Conservation (phyloP, 495 filamentous ascomycete species). For the Penicillium chermesinum region DNA sequence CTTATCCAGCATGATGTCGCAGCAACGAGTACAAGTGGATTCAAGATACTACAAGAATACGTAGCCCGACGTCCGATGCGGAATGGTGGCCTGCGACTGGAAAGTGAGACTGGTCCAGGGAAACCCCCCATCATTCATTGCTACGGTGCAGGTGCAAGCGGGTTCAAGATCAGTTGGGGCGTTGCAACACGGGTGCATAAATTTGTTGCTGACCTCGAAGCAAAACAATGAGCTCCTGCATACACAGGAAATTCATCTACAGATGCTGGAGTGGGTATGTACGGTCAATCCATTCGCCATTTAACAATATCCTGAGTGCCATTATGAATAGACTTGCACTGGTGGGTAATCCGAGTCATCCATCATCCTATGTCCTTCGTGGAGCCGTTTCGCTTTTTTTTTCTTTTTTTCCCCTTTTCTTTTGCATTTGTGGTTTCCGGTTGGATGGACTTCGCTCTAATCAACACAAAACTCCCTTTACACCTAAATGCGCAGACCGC, state of each 20-base stretch:
- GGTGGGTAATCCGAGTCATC: slow-evolving; percentile 3
- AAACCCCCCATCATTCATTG: slow-evolving; percentile 41
- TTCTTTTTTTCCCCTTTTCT: not conserved
- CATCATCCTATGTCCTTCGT: slow-evolving; percentile 7
- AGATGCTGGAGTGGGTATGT: slow-evolving; percentile 6
- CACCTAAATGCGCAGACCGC: slow-evolving; percentile 17
- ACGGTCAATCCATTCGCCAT: slow-evolving; percentile 9
- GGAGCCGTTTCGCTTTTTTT: slow-evolving; percentile 4
- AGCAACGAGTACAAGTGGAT: not conserved
- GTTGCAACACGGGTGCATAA: slow-evolving; percentile 9
- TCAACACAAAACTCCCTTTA: slow-evolving; percentile 18
- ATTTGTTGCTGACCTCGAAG: not conserved
- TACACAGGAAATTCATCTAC: not conserved
- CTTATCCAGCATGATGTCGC: not conserved
- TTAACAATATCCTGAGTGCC: slow-evolving; percentile 9
- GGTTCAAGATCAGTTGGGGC: slow-evolving; percentile 32
- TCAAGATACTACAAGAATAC: slow-evolving; percentile 8
- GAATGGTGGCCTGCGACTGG: slow-evolving; percentile 17
- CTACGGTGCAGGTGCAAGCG: slow-evolving; percentile 48
- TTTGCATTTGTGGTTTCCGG: slow-evolving; percentile 2
- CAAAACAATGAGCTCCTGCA: not conserved
- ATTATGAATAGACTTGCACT: slow-evolving; percentile 2
- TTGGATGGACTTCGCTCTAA: slow-evolving; percentile 14
- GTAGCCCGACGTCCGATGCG: slow-evolving; percentile 20
- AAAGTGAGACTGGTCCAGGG: slow-evolving; percentile 1